Evolutionary conservation across 1,284 basidiomycete genomes (phyloP).

Genomic region (Puccinia polysora): DNA sequence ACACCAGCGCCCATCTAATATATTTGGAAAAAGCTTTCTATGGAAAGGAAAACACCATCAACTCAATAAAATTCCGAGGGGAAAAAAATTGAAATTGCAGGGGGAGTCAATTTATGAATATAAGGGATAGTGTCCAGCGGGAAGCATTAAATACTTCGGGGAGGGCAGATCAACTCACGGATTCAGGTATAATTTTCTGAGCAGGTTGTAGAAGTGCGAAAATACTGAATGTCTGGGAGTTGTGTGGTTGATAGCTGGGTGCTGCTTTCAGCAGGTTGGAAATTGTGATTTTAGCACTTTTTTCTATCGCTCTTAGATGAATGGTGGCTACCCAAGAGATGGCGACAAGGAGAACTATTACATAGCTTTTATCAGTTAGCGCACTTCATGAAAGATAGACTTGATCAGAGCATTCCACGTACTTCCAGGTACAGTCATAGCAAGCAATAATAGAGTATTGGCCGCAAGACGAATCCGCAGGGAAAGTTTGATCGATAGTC

Average conservation of each 20-base stretch:
- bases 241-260: neutral
- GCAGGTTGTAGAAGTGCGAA: neutral
- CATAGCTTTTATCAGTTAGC: neutral
- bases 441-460: neutral
- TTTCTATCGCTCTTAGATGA: neutral
- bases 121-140: too few relatives aligned
- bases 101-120: neutral
- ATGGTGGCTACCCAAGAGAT: conserved; percentile 4
- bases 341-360: neutral
- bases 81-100: neutral
- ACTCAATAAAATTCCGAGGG: neutral
- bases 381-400: neutral
- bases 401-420: neutral
- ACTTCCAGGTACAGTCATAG: neutral
- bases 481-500: conserved; percentile 1
- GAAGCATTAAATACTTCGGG: neutral
- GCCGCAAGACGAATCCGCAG: neutral
- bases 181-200: neutral
- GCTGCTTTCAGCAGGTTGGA: neutral
- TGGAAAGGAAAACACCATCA: neutral
- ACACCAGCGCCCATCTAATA: neutral
- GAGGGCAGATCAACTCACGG: neutral
- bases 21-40: conserved; percentile 2
- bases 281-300: neutral
- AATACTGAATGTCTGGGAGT: conserved; percentile 2